Evolutionary conservation across 495 filamentous ascomycete species (phyloP).

Genomic region (Aspergillus egyptiacus): DNA sequence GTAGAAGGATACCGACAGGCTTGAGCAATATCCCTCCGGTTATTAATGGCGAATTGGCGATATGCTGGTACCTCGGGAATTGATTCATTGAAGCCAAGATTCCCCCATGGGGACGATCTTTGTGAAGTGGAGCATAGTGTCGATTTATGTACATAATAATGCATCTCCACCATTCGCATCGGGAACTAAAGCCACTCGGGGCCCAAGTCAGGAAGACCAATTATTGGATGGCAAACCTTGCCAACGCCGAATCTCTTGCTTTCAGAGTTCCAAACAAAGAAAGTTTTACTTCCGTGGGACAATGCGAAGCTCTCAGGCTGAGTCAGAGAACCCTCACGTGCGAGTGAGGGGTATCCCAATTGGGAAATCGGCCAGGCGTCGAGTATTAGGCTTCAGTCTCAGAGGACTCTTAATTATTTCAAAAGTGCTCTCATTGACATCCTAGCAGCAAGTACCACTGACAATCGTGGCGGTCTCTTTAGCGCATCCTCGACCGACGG

Average conservation of each 20-base stretch:
- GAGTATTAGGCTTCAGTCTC: conserved; percentile 20
- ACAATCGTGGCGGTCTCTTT: conserved; percentile 2
- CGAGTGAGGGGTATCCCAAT: conserved; percentile 16
- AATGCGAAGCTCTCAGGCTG: too few species aligned
- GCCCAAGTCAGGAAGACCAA: not conserved
- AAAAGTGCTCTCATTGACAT: not conserved
- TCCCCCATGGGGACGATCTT: conserved; percentile 12
- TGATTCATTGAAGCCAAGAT: not conserved
- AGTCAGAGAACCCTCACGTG: conserved; percentile 22
- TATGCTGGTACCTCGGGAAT: too few species aligned
- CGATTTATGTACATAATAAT: not conserved
- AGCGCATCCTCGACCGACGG: conserved; percentile 13
- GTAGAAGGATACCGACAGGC: too few species aligned
- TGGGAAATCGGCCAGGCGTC: conserved; percentile 21
- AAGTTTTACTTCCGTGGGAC: not conserved
- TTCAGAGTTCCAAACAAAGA: not conserved
- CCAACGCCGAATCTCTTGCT: not conserved
- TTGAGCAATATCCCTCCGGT: too few species aligned
- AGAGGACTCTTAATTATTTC: not conserved
- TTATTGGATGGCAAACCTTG: too few species aligned
- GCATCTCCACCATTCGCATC: too few species aligned
- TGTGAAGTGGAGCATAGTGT: conserved; percentile 8
- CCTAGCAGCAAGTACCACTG: not conserved
- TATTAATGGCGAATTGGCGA: too few species aligned
- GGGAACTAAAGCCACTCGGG: not conserved